Conservation (phyloP, 23 red algal genomes). For the Gracilaria gracilis region DNA sequence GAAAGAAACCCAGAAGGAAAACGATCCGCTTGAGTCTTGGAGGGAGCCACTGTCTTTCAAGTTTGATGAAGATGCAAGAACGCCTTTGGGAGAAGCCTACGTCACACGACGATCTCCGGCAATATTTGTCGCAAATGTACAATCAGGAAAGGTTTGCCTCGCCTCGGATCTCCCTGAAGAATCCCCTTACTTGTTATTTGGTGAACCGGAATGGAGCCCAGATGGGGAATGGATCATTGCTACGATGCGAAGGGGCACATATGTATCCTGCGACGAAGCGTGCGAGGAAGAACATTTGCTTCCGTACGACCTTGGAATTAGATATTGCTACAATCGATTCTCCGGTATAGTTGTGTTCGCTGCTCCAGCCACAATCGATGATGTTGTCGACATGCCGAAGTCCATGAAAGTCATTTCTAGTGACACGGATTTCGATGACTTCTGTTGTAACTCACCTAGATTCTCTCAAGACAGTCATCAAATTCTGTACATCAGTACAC, state of each 20-base stretch:
- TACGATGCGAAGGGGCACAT: conserved; percentile 39
- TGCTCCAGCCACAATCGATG: conserved; percentile 33
- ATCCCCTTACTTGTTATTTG: conserved; percentile 6
- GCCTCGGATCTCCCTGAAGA: neutral
- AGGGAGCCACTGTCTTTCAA: conserved; percentile 33
- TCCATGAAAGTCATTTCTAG: conserved; percentile 34
- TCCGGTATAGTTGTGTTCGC: conserved; percentile 47
- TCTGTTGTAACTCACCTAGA: conserved; percentile 76
- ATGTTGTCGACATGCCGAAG: conserved; percentile 1
- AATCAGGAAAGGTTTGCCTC: conserved; percentile 18
- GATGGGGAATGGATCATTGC: conserved; percentile 49
- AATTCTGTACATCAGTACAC: conserved; percentile 55
- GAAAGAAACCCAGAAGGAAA: neutral
- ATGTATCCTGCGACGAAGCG: neutral
- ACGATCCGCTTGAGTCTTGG: conserved; percentile 22
- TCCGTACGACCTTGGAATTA: conserved; percentile 72
- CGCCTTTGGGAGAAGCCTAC: conserved; percentile 78
- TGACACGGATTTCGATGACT: conserved; percentile 48
- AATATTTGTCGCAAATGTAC: conserved; percentile 51
- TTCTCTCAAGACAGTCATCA: conserved; percentile 53
- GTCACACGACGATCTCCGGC: conserved; percentile 50
- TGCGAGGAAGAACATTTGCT: conserved; percentile 18
- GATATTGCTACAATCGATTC: conserved; percentile 87
- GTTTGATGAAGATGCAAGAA: conserved; percentile 55
- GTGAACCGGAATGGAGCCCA: conserved; percentile 63